Evolutionary conservation across 176 grass and related monocot genomes (phyloP), one percentile per base, ranked within the genome.

Genomic region (Pontederia crassipes): DNA sequence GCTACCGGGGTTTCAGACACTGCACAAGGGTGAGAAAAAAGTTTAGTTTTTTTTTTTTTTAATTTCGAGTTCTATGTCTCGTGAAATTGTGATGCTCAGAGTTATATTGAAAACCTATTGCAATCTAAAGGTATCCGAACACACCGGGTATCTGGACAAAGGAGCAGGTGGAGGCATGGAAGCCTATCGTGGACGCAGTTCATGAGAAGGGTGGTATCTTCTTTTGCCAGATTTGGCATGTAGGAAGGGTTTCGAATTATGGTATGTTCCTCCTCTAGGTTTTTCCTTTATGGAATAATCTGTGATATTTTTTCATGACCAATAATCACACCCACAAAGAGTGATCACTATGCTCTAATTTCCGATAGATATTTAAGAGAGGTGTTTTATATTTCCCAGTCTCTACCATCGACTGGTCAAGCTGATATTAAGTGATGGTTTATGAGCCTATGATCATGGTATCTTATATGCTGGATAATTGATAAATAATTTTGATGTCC

Each of bases 141-240:
- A 76, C 74, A 48, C 57, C 57, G 10, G 57, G 57, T 12, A 59
- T 59, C 28, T 59, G 57, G 57, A 59, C 26, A 12, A 59, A 68
- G 52, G 74, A 76, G 52, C 74, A 76, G 27, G 74, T 76, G 13
- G 74, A 68, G 48, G 74, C 74, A 8, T 76, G 74, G 74, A 76
- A 52, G 55, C 74, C 74, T 8, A 76, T 76, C 52, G 64, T 76
- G 14, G 12, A 68, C 14, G 74, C 74, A 9, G 73, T 76, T 58
- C 73, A 76, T 51, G 64, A 46, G 52, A 76, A 76, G 45, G 64
- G 73, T 58, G 73, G 73, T 54, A 68, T 76, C 17, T 76, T 76
- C 54, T 68, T 76, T 57, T 75, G 72, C 52, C 62, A 75, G 61
- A 75, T 75, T 55, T 75, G 73, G 73, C 73, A 75, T 35, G 17